These are phyloP conservation scores for Termitomyces sp. DNA, from an alignment of 1,284 basidiomycete genomes.

Conservation along the genomic window DNA sequence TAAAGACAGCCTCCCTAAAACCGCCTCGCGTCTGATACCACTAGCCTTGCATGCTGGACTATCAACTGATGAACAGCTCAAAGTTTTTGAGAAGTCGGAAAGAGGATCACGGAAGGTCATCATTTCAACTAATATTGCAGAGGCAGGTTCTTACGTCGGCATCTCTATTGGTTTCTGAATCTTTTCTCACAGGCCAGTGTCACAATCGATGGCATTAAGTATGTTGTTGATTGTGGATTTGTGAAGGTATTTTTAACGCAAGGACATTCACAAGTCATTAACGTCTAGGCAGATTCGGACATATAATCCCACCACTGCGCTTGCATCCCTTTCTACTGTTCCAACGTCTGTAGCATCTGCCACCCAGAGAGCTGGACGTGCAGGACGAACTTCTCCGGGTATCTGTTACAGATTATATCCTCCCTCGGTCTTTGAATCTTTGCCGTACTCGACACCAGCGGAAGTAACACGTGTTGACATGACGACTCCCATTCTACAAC, in stretches of 20 bases:
- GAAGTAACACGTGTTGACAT: constrained; percentile 90
- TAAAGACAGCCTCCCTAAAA: constrained; percentile 56
- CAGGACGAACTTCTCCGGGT: constrained; percentile 86
- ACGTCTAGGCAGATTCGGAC: constrained; percentile 62
- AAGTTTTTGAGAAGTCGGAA: constrained; percentile 76
- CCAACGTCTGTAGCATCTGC: constrained; percentile 82
- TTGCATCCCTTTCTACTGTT: constrained; percentile 78
- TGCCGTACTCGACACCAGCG: constrained; percentile 71
- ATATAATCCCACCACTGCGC: constrained; percentile 76
- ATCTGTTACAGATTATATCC: constrained; percentile 94
- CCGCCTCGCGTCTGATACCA: constrained; percentile 55
- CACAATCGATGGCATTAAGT: constrained; percentile 93
- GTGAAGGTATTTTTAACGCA: constrained; percentile 65
- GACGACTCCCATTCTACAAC: constrained; percentile 82
- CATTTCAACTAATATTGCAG: constrained; percentile 94
- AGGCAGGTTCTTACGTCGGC: constrained; percentile 43
- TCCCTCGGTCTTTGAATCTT: constrained; percentile 48
- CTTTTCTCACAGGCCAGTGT: constrained; percentile 68
- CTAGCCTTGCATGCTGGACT: constrained; percentile 88
- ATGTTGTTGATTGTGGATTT: constrained; percentile 93
- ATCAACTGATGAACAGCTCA: constrained; percentile 79
- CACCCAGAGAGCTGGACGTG: constrained; percentile 84
- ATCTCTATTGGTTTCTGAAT: not conserved
- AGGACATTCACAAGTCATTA: not conserved
- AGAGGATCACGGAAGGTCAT: constrained; percentile 84